Base-by-base conservation (phyloP, 2,329 filamentous ascomycete genomes). In the Xylariaceae sp. region DNA sequence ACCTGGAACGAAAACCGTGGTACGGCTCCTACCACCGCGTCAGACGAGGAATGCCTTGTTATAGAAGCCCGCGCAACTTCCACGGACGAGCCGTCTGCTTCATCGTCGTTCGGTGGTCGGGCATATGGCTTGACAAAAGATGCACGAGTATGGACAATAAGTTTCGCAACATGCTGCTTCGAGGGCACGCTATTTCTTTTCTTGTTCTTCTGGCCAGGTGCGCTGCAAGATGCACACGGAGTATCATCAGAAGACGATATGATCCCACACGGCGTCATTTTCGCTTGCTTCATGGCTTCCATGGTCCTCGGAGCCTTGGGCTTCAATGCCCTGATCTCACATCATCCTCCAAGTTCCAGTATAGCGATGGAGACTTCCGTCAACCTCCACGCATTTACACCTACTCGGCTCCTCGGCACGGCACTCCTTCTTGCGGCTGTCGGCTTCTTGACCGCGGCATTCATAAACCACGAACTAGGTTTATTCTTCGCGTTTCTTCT, bases 291-390 rank as follows among this genome's bases (percentile, higher is more conserved):
- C 63, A 83, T 85, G 82, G 76, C 75, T 18, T 73, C 77, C 6
- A 81, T 82, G 66, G 81, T 82, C 66, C 72, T 81, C 6, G 80
- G 81, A n/a, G 81, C 80, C 1, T 71, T 82, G 22, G 57, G 76
- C 6, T 83, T 83, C 64, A 75, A 73, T 55, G 61, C 70, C 34
- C 63, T 62, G 1, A 60, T 39, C 7, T 18, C 36, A 6, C 51
- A 50, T 10, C 31, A 28, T 3, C 47, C 40, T n/a, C 5, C 36
- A 4, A 16, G n/a, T 6, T 18, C 38, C 12, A 33, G 36, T 5
- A 33, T 19, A 4, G 1, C n/a, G 13, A 36, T 13, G 16, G 38
- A 41, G 5, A 38, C 4, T 5, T 10, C 34, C 16, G 10, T 16
- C 13, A 38, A 38, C 4, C 16, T 10, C 18, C n/a, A 31, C 9